Evolutionary conservation across 176 grass and related monocot genomes (phyloP), one percentile per base, ranked within the genome.

Genomic region (Miscanthus lutarioriparius): DNA sequence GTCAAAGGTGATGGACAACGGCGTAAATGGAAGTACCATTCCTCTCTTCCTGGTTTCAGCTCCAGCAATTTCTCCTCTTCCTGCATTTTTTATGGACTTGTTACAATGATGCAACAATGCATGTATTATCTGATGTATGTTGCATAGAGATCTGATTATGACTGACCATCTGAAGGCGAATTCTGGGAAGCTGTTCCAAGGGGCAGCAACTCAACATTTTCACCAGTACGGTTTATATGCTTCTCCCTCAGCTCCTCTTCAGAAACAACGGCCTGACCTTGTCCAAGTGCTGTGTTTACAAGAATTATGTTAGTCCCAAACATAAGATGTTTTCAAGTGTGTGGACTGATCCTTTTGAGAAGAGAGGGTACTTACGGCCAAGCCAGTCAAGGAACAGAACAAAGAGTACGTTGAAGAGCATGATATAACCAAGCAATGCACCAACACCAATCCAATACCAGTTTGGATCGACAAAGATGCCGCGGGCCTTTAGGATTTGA

Each of bases 401-500:
- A 17, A 97, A 97, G 86, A 97, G 92, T 68, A 94, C 40, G n/a
- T 97, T 97, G 87, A 97, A 97, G 58, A 94, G 72, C 82, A 97
- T 89, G 81, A 91, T 86, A 84, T 92, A 97, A 38, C 95, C 95
- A 67, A 97, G 84, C 79, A 97, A 73, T 62, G 90, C 95, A 48
- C 78, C 90, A 8, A 90, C 82, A 25, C 95, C 95, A n/a, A 97
- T 97, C 95, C 95, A 97, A 72, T 97, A 97, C 95, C 95, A 97
- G 82, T 93, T 97, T 51, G 95, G 16, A 73, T 97, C 90, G 11
- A 91, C 86, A 82, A 97, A 97, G 63, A 97, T 91, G 32, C 92
- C 90, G 13, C 95, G 92, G 0, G 69, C 44, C 67, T 86, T 83
- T 14, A 97, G 78, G 72, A 97, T 45, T 82, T 83, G 90, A 32